Evolutionary conservation across 2,329 filamentous ascomycete genomes (phyloP), one percentile per base, ranked within the genome.

Genomic region (Cadophora luteo-olivacea): DNA sequence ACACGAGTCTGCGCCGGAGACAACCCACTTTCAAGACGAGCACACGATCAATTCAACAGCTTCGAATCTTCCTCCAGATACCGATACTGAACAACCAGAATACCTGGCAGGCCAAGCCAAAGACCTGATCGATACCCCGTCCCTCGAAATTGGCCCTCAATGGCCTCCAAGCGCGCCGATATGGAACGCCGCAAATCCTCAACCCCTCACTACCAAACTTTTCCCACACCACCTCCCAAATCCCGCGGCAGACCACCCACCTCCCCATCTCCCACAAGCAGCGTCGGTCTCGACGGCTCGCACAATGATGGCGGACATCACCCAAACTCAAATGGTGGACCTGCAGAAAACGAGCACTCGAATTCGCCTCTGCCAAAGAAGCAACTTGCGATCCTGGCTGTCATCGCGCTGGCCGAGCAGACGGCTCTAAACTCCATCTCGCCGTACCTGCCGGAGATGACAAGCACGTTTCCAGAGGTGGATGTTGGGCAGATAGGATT

Each of bases 341-440:
- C 79, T 14, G 73, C 77, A 54, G 80, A 81, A n/a, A 65, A 75
- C 52, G 72, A 73, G 16, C 63, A 73, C 48, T 67, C 76, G 19
- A 81, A 85, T 72, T 85, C 88, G 72, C 94, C 95, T 0, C 82
- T 99, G 22, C 96, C 96, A 0, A 88, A 89, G 72, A 89, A 85
- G 73, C 96, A 98, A 82, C 90, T 99, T 69, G 86, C 89, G 5
- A 87, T 98, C 14, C 84, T 99, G 41, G 95, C 95, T 0, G 82
- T 97, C 72, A 92, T 99, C 69, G 94, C 94, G 7, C 85, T 99
- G 25, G 92, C 92, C 65, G 96, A 99, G 79, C 96, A 99, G 83
- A 98, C 95, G 0, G 96, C 96, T 0, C 86, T 99, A 77, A 99
- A 99, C 80, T 97, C 94, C 25, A 97, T 99, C 76, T 92, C 91